Percentiles rank a stretch among this genome's conserved stretches.
phyloP scores from a whole-genome alignment of 352 stramenopile genomes.

The Phytophthora megakarya region DNA sequence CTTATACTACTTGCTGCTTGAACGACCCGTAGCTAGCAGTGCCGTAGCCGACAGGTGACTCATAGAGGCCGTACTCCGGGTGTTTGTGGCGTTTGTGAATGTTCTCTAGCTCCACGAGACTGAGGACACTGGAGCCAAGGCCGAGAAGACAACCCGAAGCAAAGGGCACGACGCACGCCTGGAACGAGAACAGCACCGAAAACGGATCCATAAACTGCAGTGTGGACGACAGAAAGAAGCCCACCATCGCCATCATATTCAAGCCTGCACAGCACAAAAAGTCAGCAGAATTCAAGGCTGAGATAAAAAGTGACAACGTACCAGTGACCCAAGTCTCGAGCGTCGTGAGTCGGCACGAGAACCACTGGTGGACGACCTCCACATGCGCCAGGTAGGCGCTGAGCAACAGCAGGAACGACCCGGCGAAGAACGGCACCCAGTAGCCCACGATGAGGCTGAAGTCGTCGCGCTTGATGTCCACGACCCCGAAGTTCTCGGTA shows the following conservation, averaged over 20 bases:
- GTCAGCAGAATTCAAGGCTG: conserved; percentile 22
- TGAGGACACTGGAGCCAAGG: conserved; percentile 68
- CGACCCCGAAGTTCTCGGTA: conserved; percentile 73
- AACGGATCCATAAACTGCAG: conserved; percentile 88
- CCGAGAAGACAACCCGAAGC: conserved; percentile 69
- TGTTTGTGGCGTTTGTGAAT: conserved; percentile 86
- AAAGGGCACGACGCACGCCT: conserved; percentile 72
- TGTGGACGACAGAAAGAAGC: conserved; percentile 81
- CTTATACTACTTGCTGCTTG: conserved; percentile 46
- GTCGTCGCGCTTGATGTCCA: conserved; percentile 69
- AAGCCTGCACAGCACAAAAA: conserved; percentile 44
- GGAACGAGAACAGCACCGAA: conserved; percentile 76
- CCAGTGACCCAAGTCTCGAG: conserved; percentile 55
- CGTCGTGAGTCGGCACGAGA: conserved; percentile 73
- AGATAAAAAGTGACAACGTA: conserved; percentile 28
- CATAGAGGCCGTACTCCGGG: conserved; percentile 78
- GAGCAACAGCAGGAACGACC: conserved; percentile 74
- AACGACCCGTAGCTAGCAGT: conserved; percentile 43
- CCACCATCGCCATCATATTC: conserved; percentile 61
- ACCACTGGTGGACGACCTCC: conserved; percentile 85
- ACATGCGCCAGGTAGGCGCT: conserved; percentile 83
- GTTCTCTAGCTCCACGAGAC: conserved; percentile 72
- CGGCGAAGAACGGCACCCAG: conserved; percentile 85
- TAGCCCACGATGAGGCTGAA: conserved; percentile 73
- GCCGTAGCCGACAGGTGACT: conserved; percentile 44